A percentile compares a stretch with the other conserved stretches of the same genome.
Evolutionary conservation across 805 yeast genomes (phyloP).

Genomic region (Lipomyces lipofer): DNA sequence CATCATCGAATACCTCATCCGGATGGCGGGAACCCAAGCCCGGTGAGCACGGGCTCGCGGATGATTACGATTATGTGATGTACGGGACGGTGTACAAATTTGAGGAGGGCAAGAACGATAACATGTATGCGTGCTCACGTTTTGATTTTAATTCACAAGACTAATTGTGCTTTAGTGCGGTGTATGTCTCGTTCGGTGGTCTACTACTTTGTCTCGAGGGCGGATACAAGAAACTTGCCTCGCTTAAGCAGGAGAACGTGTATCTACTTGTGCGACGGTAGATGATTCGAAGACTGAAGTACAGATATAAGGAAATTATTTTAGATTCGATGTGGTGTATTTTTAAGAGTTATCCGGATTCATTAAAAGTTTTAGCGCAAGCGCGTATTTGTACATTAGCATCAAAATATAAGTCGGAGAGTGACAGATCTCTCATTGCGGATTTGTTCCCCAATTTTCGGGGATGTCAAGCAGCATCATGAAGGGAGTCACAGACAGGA

Average conservation of each 20-base stretch:
- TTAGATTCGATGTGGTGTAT: too few relatives aligned
- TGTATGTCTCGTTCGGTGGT: conserved; percentile 95
- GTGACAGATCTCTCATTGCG: too few relatives aligned
- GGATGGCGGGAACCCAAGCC: conserved; percentile 85
- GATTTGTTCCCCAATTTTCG: too few relatives aligned
- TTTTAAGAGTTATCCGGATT: too few relatives aligned
- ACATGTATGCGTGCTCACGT: conserved; percentile 40
- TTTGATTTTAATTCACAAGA: not conserved
- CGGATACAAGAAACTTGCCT: conserved; percentile 82
- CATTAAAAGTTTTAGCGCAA: too few relatives aligned
- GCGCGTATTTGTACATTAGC: too few relatives aligned
- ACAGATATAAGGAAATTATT: too few relatives aligned
- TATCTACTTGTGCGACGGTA: conserved; percentile 83
- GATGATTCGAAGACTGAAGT: too few relatives aligned
- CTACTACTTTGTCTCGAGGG: conserved; percentile 92
- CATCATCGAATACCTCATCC: conserved; percentile 46
- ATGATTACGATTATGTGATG: conserved; percentile 98
- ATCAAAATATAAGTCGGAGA: too few relatives aligned
- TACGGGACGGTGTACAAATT: conserved; percentile 96
- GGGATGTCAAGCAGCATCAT: too few relatives aligned
- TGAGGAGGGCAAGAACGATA: conserved; percentile 73
- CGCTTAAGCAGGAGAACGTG: conserved; percentile 90
- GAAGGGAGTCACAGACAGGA: too few relatives aligned
- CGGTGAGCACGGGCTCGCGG: conserved; percentile 84
- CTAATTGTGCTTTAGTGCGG: conserved; percentile 56